Conservation (phyloP, 805 yeast species). For the Saturnispora saitoi region DNA sequence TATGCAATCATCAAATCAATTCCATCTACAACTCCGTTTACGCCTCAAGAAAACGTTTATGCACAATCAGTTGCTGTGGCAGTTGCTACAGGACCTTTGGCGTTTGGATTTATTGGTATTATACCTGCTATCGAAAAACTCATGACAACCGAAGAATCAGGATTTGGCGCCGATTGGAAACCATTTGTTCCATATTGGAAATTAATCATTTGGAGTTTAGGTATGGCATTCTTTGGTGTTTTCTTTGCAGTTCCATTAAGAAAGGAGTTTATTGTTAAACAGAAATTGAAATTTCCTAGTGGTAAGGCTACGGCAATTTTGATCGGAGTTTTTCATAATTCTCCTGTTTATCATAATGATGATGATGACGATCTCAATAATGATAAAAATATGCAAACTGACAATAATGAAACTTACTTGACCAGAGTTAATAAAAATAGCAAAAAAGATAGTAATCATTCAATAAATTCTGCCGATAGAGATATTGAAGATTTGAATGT, state of each 20-base stretch:
- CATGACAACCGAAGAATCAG: slow-evolving; percentile 69
- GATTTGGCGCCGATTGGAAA: slow-evolving; percentile 35
- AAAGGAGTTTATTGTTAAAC: slow-evolving; percentile 77
- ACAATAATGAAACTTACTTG: neutral
- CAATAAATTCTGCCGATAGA: neutral
- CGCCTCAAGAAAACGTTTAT: slow-evolving; percentile 92
- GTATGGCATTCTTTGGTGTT: slow-evolving; percentile 89
- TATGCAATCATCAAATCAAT: slow-evolving; percentile 69
- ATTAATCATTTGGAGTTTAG: slow-evolving; percentile 72
- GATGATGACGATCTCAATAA: neutral
- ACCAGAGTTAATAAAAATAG: neutral
- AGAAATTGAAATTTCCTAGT: slow-evolving; percentile 85
- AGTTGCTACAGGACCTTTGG: slow-evolving; percentile 94
- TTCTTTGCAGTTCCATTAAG: slow-evolving; percentile 89
- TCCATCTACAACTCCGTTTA: slow-evolving; percentile 37
- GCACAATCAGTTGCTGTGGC: slow-evolving; percentile 93
- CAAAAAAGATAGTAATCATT: too few species aligned
- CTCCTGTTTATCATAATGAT: slow-evolving; percentile 20
- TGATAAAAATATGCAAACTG: neutral
- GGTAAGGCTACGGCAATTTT: slow-evolving; percentile 95
- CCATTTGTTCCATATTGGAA: slow-evolving; percentile 36
- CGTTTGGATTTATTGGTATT: slow-evolving; percentile 92
- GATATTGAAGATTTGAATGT: neutral
- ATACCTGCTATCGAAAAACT: slow-evolving; percentile 93
- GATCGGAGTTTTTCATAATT: slow-evolving; percentile 77